Evolutionary conservation across 108 stramenopile genomes (phyloP).

Genomic region (Pinguiococcus pyrenoidosus): DNA sequence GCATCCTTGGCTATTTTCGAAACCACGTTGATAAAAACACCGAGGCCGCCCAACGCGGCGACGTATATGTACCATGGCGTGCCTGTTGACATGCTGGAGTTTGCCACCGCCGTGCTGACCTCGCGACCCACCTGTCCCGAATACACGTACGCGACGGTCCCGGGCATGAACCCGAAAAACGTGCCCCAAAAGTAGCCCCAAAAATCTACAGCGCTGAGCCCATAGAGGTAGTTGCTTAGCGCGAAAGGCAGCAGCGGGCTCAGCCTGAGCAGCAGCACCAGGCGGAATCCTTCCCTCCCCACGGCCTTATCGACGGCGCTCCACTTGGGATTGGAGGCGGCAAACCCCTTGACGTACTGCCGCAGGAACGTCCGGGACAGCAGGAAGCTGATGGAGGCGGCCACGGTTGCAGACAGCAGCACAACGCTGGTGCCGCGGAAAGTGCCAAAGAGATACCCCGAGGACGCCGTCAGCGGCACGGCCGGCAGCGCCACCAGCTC

Average conservation of each 20-base stretch:
- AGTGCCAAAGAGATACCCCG: conserved; percentile 72
- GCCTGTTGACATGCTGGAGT: conserved; percentile 21
- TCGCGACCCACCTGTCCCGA: conserved; percentile 54
- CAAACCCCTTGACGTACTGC: conserved; percentile 44
- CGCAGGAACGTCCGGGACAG: conserved; percentile 62
- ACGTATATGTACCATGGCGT: conserved; percentile 56
- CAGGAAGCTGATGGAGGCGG: conserved; percentile 52
- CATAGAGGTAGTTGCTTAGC: conserved; percentile 71
- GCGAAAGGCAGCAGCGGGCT: conserved; percentile 79
- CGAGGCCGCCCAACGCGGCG: conserved; percentile 39
- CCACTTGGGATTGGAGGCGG: conserved; percentile 54
- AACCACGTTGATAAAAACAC: conserved; percentile 41
- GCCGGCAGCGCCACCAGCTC: conserved; percentile 70
- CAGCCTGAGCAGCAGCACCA: conserved; percentile 64
- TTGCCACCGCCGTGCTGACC: conserved; percentile 31
- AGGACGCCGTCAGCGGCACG: conserved; percentile 60
- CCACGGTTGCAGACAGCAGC: conserved; percentile 49
- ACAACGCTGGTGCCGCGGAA: conserved; percentile 55
- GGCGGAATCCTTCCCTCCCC: conserved; percentile 62
- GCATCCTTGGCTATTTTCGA: conserved; percentile 49
- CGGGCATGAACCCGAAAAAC: conserved; percentile 54
- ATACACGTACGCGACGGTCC: conserved; percentile 64
- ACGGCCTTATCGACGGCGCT: conserved; percentile 62
- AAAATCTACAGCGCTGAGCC: conserved; percentile 57
- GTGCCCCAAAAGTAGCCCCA: conserved; percentile 52